phyloP scores from a whole-genome alignment of 2,329 filamentous ascomycete species.

The Calcarisporium arbuscula region DNA sequence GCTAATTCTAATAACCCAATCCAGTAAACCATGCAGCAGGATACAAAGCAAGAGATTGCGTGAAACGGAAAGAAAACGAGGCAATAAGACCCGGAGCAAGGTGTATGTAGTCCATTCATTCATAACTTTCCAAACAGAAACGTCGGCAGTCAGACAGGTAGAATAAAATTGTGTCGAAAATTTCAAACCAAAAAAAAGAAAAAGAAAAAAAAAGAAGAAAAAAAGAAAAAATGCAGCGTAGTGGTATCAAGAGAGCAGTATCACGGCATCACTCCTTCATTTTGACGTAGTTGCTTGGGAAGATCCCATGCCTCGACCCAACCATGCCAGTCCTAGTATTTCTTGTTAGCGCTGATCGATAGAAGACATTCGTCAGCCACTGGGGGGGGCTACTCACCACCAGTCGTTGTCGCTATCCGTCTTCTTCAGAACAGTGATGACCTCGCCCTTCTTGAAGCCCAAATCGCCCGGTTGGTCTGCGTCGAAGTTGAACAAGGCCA shows the following conservation, averaged over 20 bases:
- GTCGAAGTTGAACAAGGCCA: slow-evolving; percentile 91
- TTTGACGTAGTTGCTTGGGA: slow-evolving; percentile 76
- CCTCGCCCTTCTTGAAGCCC: slow-evolving; percentile 93
- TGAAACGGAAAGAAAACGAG: too few species aligned
- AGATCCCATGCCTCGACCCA: slow-evolving; percentile 80
- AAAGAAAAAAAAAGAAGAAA: background rate
- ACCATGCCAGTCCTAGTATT: slow-evolving; percentile 75
- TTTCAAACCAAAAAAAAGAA: too few species aligned
- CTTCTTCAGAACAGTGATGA: slow-evolving; percentile 91
- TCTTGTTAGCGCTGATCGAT: slow-evolving; percentile 1
- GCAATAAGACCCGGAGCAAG: too few species aligned
- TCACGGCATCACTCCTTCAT: slow-evolving; percentile 43
- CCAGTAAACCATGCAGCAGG: too few species aligned
- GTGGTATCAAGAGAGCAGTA: slow-evolving; percentile 9
- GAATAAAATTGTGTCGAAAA: too few species aligned
- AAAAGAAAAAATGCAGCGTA: slow-evolving; percentile 4
- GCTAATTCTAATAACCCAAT: too few species aligned
- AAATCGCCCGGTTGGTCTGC: slow-evolving; percentile 88
- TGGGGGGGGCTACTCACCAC: slow-evolving; percentile 71
- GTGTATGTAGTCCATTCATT: too few species aligned
- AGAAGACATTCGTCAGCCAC: too few species aligned
- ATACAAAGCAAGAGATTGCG: too few species aligned
- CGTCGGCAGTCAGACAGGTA: too few species aligned
- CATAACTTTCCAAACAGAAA: too few species aligned
- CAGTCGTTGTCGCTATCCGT: slow-evolving; percentile 93